Base-by-base conservation (phyloP, 1,139 yeast species). In the Sugiyamaella sp. region DNA sequence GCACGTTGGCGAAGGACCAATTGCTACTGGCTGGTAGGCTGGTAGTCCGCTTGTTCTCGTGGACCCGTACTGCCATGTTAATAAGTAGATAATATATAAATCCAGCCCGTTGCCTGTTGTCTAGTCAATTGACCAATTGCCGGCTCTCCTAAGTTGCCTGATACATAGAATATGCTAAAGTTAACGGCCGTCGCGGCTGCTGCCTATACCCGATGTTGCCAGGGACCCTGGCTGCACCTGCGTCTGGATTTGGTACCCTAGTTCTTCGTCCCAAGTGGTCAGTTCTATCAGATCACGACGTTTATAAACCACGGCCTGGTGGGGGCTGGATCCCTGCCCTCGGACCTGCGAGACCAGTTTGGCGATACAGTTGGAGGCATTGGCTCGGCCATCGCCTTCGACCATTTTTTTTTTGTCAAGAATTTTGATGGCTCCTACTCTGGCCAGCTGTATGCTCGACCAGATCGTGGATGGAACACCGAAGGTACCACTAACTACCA, bases 391-490 rank as follows among this genome's bases (percentile, higher is more conserved):
- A 51, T 56, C 17, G 55, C 59, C 3, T 41, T 58, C 21, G 59
- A 58, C 40, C 58, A 53, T 27, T 5, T 27, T 6, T 46, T 54
- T 29, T 58, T 56, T 53, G 40, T n/a, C 8, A 25, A 35, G 19
- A 48, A 49, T 16, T 16, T 24, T 1, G 55, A 55, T 25, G 58
- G 57, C 14, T 47, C 54, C 17, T 58, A 58, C 46, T 37, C 48
- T 3, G 59, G 57, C 12, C 51, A 38, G 9, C 39, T 58, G 44
- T 58, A 56, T 40, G 57, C 56, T 14, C 58, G 53, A 43, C 61
- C 61, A 5, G 61, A 58, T 33, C 48, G 61, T 40, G 61, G 61
- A 29, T 56, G 61, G 58, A 58, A 58, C 40, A 58, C 61, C 35
- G 57, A 52, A 48, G 19, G 32, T 8, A 54, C 59, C 14, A 55